Conservation (phyloP, 768 basidiomycete species). For the Cubamyces lactineus region DNA sequence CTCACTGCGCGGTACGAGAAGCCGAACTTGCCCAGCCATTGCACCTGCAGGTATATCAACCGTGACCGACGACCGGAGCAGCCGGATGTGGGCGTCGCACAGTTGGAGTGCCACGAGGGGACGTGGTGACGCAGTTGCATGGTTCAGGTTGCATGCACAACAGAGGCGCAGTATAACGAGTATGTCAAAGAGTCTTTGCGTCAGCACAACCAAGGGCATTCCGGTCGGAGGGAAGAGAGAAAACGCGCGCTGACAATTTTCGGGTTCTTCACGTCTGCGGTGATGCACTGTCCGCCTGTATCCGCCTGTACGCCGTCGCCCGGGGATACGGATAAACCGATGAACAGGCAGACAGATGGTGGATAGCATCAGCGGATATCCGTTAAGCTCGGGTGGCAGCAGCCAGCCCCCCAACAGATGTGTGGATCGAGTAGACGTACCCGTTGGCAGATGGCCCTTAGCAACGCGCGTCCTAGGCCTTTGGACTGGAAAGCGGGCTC, state of each 20-base stretch:
- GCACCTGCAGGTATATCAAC: constrained; percentile 19
- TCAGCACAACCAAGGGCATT: background rate
- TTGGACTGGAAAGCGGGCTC: constrained; percentile 19
- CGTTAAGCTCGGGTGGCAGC: no score
- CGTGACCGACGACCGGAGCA: no score
- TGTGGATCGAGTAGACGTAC: constrained; percentile 2
- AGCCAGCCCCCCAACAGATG: no score
- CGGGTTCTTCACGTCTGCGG: constrained; percentile 24
- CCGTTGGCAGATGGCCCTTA: constrained; percentile 18
- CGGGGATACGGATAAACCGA: background rate
- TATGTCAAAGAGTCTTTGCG: no score
- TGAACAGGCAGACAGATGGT: no score
- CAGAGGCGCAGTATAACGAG: no score
- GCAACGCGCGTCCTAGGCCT: constrained; percentile 24
- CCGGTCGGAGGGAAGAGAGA: background rate
- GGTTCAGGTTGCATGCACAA: no score
- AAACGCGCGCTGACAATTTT: constrained; percentile 7
- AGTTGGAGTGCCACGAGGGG: no score
- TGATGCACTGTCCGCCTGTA: background rate
- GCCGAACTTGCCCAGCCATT: constrained; percentile 24
- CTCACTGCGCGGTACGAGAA: constrained; percentile 25
- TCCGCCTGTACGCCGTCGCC: constrained; percentile 16
- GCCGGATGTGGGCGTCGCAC: no score
- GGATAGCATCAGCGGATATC: no score
- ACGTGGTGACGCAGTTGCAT: no score